Evolutionary conservation across 2,329 filamentous ascomycete species (phyloP).

Genomic region (Verticillium zaregamsianum): DNA sequence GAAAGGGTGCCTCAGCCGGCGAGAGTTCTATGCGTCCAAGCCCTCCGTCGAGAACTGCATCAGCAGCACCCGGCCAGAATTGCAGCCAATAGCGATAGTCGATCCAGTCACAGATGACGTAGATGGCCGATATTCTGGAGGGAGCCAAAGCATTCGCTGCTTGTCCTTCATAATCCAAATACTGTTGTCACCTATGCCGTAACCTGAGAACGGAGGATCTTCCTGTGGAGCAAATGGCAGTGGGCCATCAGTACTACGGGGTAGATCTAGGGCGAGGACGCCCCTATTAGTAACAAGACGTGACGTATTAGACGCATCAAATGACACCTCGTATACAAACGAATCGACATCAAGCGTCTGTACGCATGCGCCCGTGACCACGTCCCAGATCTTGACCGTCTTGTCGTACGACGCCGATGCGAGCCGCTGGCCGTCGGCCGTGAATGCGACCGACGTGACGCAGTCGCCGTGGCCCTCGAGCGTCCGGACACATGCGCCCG

Average conservation of each 20-base stretch:
- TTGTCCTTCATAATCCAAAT: background rate
- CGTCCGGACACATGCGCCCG: too few relatives aligned
- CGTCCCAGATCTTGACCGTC: too few relatives aligned
- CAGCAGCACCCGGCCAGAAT: background rate
- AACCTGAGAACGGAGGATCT: background rate
- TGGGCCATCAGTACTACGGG: background rate
- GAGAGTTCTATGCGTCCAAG: background rate
- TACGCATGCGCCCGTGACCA: background rate
- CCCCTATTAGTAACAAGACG: background rate
- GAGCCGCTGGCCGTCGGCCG: too few relatives aligned
- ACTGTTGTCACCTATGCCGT: background rate
- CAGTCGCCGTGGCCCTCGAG: too few relatives aligned
- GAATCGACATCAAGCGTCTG: background rate
- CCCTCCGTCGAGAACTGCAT: constrained; percentile 1
- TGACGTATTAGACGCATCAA: background rate
- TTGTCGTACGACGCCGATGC: too few relatives aligned
- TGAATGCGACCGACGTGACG: too few relatives aligned
- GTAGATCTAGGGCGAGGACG: background rate
- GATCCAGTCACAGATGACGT: background rate
- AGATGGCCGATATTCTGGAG: background rate
- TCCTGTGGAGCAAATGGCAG: background rate
- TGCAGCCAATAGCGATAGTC: background rate
- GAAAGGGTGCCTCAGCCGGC: background rate
- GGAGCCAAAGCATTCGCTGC: background rate
- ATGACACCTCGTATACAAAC: background rate